Evolutionary conservation across 2,329 filamentous ascomycete genomes (phyloP).

Genomic region (Tolypocladium ovalisporum): DNA sequence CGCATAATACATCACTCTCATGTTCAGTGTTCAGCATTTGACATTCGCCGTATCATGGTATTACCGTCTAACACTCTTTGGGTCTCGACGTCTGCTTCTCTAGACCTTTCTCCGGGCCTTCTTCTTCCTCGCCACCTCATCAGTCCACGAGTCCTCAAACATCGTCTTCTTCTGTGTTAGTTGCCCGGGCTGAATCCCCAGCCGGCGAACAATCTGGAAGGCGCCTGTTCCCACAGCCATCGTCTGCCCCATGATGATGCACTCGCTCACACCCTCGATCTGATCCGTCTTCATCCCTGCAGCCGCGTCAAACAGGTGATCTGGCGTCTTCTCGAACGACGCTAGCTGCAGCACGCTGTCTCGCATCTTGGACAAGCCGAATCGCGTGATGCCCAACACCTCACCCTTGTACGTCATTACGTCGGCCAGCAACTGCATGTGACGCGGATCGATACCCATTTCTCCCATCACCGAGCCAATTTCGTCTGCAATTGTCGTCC

Average conservation of each 20-base stretch:
- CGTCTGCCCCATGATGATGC: slow-evolving; percentile 96
- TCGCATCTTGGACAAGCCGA: slow-evolving; percentile 92
- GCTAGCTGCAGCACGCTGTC: slow-evolving; percentile 90
- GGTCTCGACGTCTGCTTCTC: background rate
- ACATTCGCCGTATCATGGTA: background rate
- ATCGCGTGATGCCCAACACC: slow-evolving; percentile 90
- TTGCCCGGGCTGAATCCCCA: slow-evolving; percentile 55
- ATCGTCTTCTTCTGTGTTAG: slow-evolving; percentile 48
- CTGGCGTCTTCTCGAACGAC: slow-evolving; percentile 95
- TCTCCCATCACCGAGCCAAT: slow-evolving; percentile 82
- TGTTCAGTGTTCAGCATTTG: background rate
- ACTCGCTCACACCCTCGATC: slow-evolving; percentile 90
- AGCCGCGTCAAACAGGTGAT: slow-evolving; percentile 92
- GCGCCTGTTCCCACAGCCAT: slow-evolving; percentile 86
- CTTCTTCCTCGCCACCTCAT: slow-evolving; percentile 9
- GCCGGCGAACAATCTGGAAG: slow-evolving; percentile 73
- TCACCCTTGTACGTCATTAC: slow-evolving; percentile 99
- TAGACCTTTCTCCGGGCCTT: slow-evolving; percentile 2
- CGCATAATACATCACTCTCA: background rate
- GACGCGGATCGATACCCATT: slow-evolving; percentile 93
- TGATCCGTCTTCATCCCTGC: slow-evolving; percentile 83
- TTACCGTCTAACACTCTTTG: background rate
- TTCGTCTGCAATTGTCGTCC: slow-evolving; percentile 78
- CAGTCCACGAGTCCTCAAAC: slow-evolving; percentile 60
- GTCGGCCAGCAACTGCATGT: slow-evolving; percentile 94